These are phyloP conservation scores for Debaryomyces robertsiae DNA, from an alignment of 1,139 yeast genomes.

Conservation along the genomic window DNA sequence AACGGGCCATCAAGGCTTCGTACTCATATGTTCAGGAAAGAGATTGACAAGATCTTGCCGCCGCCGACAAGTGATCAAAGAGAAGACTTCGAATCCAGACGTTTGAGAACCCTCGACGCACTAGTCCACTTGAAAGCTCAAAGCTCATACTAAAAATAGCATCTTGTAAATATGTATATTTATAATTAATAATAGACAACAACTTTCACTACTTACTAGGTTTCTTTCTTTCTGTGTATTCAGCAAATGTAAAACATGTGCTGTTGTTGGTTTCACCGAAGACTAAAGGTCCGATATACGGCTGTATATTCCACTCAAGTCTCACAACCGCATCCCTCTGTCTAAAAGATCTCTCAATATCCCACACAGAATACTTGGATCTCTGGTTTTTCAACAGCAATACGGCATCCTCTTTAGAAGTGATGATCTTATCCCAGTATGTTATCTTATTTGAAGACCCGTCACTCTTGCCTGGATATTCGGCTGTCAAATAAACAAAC, in stretches of 20 bases:
- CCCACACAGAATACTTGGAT: conserved; percentile 88
- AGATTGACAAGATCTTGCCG: conserved; percentile 24
- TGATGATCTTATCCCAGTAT: conserved; percentile 87
- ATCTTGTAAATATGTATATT: conserved; percentile 11
- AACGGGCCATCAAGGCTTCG: conserved; percentile 23
- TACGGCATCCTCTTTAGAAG: conserved; percentile 57
- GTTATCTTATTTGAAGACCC: conserved; percentile 67
- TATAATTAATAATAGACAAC: conserved; percentile 5
- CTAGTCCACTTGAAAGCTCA: conserved; percentile 8
- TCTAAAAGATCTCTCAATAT: conserved; percentile 66
- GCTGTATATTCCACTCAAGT: conserved; percentile 92
- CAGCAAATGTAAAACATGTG: conserved; percentile 33
- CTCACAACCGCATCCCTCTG: conserved; percentile 69
- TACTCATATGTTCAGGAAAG: conserved; percentile 25
- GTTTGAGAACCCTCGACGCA: conserved; percentile 24
- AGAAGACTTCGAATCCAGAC: conserved; percentile 24
- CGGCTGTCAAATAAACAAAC: conserved; percentile 86
- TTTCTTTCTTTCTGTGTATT: conserved; percentile 8
- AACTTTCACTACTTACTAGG: conserved; percentile 3
- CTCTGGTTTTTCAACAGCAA: conserved; percentile 54
- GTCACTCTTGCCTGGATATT: conserved; percentile 66
- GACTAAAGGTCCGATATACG: conserved; percentile 78
- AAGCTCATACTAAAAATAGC: conserved; percentile 8
- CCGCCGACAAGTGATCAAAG: conserved; percentile 23
- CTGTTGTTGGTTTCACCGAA: conserved; percentile 58